Base-by-base conservation (phyloP, 2,329 filamentous ascomycete genomes). In the Rosellinia necatrix region DNA sequence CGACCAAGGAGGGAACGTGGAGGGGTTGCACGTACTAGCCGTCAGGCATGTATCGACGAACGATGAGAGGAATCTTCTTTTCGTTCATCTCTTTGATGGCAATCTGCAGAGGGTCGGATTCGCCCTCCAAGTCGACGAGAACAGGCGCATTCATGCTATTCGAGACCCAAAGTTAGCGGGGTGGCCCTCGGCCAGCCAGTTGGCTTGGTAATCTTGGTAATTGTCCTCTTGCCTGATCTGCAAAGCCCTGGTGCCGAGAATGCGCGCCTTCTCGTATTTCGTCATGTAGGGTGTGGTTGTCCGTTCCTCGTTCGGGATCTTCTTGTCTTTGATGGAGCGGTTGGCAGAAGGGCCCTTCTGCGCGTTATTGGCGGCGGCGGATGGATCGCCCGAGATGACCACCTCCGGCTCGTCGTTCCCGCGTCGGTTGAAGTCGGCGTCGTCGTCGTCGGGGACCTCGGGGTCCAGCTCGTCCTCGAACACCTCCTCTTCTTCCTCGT, bases 271-370 rank as follows among this genome's bases (percentile, higher is more conserved):
- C 81, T 99, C 94, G 76, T 99, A 99, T 79, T 99, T 99, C 65
- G 94, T 99, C 93, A 99, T 96, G 78, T 97, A 99, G 2, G 93
- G 94, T 24, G 94, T 99, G 7, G 94, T 99, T 21, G 85, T 89
- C 67, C 94, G 86, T 76, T 96, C 85, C 64, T 92, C 90, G 65
- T 91, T 90, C 53, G 92, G 84, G 46, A 99, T 93, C 77, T 91
- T 96, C 83, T 96, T 97, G 76, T 92, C 84, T 70, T 86, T 86
- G 69, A 81, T 76, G 44, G 79, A 78, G 70, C 82, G 83, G 49
- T 83, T 80, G 42, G 46, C 47, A 5, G 58, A 51, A 65, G 73
- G 78, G 53, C 75, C 75, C 71, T 81, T 83, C 56, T 76, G 73
- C 53, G 76, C 76, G 69, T 81, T 82, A 29, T 47, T 59, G 37